Percentiles rank a stretch among this genome's conserved stretches.
Conservation (phyloP, 1,139 yeast species). For the Pichia sp. region DNA sequence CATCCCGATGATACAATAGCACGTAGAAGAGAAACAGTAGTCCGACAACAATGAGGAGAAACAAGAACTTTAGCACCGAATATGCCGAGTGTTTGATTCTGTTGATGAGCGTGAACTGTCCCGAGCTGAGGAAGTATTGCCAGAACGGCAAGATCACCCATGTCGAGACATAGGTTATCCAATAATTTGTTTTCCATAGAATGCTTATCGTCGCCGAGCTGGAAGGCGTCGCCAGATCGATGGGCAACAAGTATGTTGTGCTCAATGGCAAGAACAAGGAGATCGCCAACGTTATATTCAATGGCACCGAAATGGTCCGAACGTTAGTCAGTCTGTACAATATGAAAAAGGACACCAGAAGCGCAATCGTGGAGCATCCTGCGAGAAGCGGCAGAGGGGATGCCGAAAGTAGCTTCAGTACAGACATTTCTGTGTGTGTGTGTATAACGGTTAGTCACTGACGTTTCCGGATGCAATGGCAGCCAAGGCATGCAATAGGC, state of each 20-base stretch:
- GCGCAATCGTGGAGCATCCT: constrained; percentile 5
- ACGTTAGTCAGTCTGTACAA: constrained; percentile 9
- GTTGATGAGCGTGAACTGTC: constrained; percentile 47
- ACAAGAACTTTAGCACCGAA: constrained; percentile 57
- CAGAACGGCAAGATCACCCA: constrained; percentile 70
- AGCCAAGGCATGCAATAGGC: no score
- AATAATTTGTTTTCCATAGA: constrained; percentile 70
- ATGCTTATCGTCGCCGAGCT: neutral
- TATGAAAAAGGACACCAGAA: constrained; percentile 4
- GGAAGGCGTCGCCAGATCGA: constrained; percentile 37
- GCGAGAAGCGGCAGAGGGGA: neutral
- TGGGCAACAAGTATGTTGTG: constrained; percentile 51
- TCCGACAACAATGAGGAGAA: constrained; percentile 51
- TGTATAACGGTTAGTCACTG: neutral
- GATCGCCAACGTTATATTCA: constrained; percentile 38
- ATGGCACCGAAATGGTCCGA: constrained; percentile 14
- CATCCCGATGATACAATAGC: constrained; percentile 46
- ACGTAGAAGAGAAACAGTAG: constrained; percentile 56
- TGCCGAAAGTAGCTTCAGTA: neutral
- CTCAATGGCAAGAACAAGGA: constrained; percentile 54
- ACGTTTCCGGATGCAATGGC: no score
- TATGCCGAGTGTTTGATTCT: constrained; percentile 55
- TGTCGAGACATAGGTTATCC: constrained; percentile 73
- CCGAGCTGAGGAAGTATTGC: constrained; percentile 70
- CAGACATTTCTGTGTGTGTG: neutral